A percentile compares a stretch with the other conserved stretches of the same genome.
Conservation (phyloP, 495 filamentous ascomycete genomes). For the Penicillium daleae region DNA sequence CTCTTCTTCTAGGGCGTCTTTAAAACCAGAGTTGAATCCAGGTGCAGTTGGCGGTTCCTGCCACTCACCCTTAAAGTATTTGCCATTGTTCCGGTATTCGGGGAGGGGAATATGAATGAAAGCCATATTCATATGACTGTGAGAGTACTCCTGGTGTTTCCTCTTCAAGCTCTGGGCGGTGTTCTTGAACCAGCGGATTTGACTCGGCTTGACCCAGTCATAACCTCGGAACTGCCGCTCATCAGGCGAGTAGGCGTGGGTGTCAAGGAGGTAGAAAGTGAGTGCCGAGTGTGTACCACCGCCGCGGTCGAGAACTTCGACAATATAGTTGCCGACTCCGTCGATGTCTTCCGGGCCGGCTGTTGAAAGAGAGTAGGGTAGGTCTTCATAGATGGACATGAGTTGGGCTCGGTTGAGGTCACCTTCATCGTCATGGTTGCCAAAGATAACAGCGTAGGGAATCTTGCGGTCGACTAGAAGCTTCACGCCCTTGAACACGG, state of each 20-base stretch:
- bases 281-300: conserved; percentile 82
- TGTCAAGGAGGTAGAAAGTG: conserved; percentile 91
- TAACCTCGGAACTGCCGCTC: conserved; percentile 85
- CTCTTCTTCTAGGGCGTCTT: conserved; percentile 81
- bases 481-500: conserved; percentile 91
- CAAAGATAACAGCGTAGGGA: conserved; percentile 92
- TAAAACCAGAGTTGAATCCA: conserved; percentile 83
- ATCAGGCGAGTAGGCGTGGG: conserved; percentile 90
- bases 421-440: conserved; percentile 96
- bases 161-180: conserved; percentile 71
- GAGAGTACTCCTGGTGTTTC: conserved; percentile 77
- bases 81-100: conserved; percentile 67
- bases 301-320: conserved; percentile 85
- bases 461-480: conserved; percentile 84
- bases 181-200: conserved; percentile 91
- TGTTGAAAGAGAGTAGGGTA: conserved; percentile 86
- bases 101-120: conserved; percentile 98
- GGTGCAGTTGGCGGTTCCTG: conserved; percentile 84
- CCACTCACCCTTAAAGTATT: conserved; percentile 64
- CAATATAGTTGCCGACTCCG: conserved; percentile 91
- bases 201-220: conserved; percentile 92
- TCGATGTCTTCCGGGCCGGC: conserved; percentile 82
- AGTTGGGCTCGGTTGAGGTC: conserved; percentile 72
- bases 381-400: conserved; percentile 81
- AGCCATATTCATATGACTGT: conserved; percentile 92